A percentile compares a stretch with the other conserved stretches of the same genome.
Evolutionary conservation across 306 rosid genomes (phyloP).

Genomic region (Vicia sativa): DNA sequence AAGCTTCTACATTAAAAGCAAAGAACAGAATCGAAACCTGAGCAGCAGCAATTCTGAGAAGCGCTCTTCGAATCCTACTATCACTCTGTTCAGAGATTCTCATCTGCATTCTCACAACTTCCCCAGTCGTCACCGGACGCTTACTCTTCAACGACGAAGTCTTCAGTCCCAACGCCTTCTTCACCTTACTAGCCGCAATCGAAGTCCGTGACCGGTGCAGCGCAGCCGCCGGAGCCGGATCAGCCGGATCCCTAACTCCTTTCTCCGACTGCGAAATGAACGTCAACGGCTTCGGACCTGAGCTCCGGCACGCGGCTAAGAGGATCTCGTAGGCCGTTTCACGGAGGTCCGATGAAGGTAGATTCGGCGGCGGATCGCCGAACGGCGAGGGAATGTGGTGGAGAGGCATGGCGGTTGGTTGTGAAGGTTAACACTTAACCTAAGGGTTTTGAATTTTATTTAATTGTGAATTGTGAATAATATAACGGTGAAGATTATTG

Average conservation of each 20-base stretch:
- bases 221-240: constrained; percentile 49
- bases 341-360: constrained; percentile 81
- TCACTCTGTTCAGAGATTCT: constrained; percentile 82
- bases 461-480: neutral
- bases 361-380: constrained; percentile 45
- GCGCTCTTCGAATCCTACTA: constrained; percentile 76
- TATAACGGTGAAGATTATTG: neutral
- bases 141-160: constrained; percentile 56
- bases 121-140: constrained; percentile 67
- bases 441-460: neutral
- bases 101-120: constrained; percentile 85
- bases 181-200: constrained; percentile 82
- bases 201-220: constrained; percentile 81
- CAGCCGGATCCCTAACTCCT: constrained; percentile 51
- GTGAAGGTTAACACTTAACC: neutral
- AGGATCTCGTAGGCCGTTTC: constrained; percentile 89
- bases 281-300: constrained; percentile 78
- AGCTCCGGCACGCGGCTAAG: constrained; percentile 75
- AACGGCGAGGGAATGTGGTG: constrained; percentile 67
- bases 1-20: neutral
- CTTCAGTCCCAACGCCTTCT: constrained; percentile 84
- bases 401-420: constrained; percentile 55
- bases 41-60: constrained; percentile 82
- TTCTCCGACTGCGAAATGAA: constrained; percentile 81
- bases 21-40: constrained; percentile 58